Evolutionary conservation across 371 early-diverging fungal genomes (phyloP).

Genomic region (Phascolomyces articulosus): DNA sequence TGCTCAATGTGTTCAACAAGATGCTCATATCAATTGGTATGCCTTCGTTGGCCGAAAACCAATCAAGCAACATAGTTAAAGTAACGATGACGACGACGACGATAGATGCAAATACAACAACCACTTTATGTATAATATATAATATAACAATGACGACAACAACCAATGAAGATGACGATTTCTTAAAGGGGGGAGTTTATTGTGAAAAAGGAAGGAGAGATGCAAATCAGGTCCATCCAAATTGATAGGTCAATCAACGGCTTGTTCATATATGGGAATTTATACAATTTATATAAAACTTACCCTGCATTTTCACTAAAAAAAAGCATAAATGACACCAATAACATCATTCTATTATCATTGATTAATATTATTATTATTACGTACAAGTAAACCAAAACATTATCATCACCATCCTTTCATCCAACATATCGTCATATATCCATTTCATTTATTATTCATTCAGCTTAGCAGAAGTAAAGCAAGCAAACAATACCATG

Average conservation of each 20-base stretch:
- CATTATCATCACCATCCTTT: too few species aligned
- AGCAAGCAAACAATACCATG: too few species aligned
- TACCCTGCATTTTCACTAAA: background rate
- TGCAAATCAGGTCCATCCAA: background rate
- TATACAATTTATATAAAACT: background rate
- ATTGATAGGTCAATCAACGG: background rate
- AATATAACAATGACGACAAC: background rate
- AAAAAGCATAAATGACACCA: too few species aligned
- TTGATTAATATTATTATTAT: too few species aligned
- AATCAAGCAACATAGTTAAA: background rate
- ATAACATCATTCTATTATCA: background rate
- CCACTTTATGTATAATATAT: too few species aligned
- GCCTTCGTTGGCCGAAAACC: constrained; percentile 15
- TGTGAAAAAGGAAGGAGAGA: background rate
- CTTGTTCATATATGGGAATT: background rate
- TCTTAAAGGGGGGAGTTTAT: too few species aligned
- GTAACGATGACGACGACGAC: background rate
- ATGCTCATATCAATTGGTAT: constrained; percentile 34
- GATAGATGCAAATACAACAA: too few species aligned
- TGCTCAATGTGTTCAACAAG: constrained; percentile 40
- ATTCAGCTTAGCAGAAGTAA: too few species aligned
- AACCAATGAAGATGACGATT: too few species aligned
- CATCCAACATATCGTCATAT: too few species aligned
- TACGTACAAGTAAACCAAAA: too few species aligned
- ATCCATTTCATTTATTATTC: too few species aligned